Evolutionary conservation across 148 eudicot genomes (phyloP).

Genomic region (Dianthus caryophyllus): DNA sequence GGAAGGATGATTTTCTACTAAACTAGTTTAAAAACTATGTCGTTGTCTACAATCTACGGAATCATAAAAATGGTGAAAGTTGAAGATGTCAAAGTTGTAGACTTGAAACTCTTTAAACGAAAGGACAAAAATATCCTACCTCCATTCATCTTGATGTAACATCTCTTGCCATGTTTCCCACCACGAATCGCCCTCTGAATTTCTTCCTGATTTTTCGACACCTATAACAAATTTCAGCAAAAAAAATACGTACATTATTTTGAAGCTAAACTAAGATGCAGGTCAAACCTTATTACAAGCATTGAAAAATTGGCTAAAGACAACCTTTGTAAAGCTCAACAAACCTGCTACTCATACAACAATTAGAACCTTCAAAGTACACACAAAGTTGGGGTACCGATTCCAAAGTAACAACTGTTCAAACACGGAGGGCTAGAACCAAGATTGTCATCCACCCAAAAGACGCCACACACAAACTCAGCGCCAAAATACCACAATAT

Average conservation of each 20-base stretch:
- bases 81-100: neutral
- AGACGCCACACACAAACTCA: neutral
- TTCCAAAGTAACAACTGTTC: neutral
- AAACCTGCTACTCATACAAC: neutral
- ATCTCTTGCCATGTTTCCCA: constrained; percentile 99
- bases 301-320: neutral
- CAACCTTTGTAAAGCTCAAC: constrained; percentile 3
- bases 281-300: neutral
- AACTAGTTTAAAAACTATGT: neutral
- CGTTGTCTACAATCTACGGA: neutral
- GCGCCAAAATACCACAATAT: neutral
- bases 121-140: constrained; percentile 36
- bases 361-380: neutral
- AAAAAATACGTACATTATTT: constrained; percentile 4
- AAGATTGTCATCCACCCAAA: neutral
- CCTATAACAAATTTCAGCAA: constrained; percentile 34
- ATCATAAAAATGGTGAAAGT: neutral
- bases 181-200: constrained; percentile 97
- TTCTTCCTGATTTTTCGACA: constrained; percentile 93
- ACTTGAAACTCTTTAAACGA: neutral
- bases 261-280: constrained; percentile 1
- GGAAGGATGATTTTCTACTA: constrained; percentile 1
- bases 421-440: neutral
- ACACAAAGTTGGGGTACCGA: neutral
- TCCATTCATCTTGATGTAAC: constrained; percentile 99